Conservation (phyloP, 2,329 filamentous ascomycete species). For the Aspergillus sp. region DNA sequence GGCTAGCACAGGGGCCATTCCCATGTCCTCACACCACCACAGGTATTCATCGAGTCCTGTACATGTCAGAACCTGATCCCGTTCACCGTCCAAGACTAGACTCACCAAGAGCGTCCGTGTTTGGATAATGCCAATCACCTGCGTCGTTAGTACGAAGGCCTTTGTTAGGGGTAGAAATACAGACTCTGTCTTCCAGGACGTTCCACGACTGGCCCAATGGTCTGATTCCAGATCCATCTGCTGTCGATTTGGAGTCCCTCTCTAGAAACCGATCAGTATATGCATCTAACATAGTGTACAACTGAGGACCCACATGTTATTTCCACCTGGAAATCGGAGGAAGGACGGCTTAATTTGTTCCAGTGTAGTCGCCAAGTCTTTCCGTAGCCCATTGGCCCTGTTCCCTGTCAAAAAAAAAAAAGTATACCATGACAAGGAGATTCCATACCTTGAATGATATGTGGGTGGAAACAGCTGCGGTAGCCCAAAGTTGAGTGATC, state of each 20-base stretch:
- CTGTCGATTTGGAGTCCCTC: slow-evolving; percentile 28
- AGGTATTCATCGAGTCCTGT: slow-evolving; percentile 55
- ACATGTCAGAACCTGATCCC: background rate
- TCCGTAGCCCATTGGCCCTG: slow-evolving; percentile 53
- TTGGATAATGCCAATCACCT: slow-evolving; percentile 57
- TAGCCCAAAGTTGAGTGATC: slow-evolving; percentile 23
- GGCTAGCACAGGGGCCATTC: slow-evolving; percentile 55
- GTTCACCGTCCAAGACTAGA: too few species aligned
- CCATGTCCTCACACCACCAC: slow-evolving; percentile 59
- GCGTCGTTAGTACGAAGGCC: background rate
- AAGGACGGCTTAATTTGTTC: slow-evolving; percentile 55
- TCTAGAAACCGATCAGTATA: slow-evolving; percentile 5
- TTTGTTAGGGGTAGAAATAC: background rate
- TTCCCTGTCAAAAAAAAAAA: background rate
- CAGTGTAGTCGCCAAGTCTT: slow-evolving; percentile 55
- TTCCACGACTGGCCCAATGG: slow-evolving; percentile 38
- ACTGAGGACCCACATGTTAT: slow-evolving; percentile 50
- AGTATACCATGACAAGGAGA: background rate
- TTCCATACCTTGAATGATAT: slow-evolving; percentile 15
- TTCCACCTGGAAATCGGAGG: slow-evolving; percentile 64
- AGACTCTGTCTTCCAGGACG: slow-evolving; percentile 52
- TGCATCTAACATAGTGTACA: background rate
- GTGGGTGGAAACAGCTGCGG: slow-evolving; percentile 28
- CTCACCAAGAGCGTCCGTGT: slow-evolving; percentile 59
- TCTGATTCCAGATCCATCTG: slow-evolving; percentile 43